Conservation (phyloP, 2,329 filamentous ascomycete species). For the Epichloe aotearoae region DNA sequence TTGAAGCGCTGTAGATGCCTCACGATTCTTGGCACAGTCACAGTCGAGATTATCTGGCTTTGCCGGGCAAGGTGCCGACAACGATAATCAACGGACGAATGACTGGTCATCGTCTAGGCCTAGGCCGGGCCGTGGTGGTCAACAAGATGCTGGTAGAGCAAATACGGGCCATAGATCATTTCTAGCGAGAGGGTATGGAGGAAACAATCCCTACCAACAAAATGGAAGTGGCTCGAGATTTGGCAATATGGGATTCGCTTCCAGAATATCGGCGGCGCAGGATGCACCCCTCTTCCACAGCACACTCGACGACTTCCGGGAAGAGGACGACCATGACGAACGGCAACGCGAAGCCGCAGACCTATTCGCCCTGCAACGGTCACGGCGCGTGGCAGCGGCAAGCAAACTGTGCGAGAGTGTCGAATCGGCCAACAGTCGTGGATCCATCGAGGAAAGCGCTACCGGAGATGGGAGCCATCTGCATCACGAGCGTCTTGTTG, state of each 20-base stretch:
- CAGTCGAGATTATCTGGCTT: constrained; percentile 76
- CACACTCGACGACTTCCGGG: constrained; percentile 75
- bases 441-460: constrained; percentile 21
- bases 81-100: constrained; percentile 15
- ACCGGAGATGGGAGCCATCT: constrained; percentile 17
- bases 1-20: constrained; percentile 56
- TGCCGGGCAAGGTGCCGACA: constrained; percentile 40
- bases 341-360: constrained; percentile 87
- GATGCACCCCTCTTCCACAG: constrained; percentile 94
- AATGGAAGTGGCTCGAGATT: constrained; percentile 58
- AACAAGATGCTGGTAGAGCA: constrained; percentile 19
- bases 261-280: constrained; percentile 55
- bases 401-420: constrained; percentile 76
- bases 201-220: constrained; percentile 80
- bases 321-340: constrained; percentile 88
- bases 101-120: constrained; percentile 23
- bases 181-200: constrained; percentile 33
- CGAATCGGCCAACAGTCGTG: constrained; percentile 42
- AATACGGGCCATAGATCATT: constrained; percentile 26
- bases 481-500: constrained; percentile 33
- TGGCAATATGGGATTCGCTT: constrained; percentile 61
- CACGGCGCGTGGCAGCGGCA: constrained; percentile 74
- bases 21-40: constrained; percentile 89
- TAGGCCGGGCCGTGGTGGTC: constrained; percentile 19
- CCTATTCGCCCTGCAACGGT: constrained; percentile 80